Evolutionary conservation across 2,329 filamentous ascomycete species (phyloP), one percentile per base, ranked within the genome.

Genomic region (Dryadomyces quercus-mongolicae): DNA sequence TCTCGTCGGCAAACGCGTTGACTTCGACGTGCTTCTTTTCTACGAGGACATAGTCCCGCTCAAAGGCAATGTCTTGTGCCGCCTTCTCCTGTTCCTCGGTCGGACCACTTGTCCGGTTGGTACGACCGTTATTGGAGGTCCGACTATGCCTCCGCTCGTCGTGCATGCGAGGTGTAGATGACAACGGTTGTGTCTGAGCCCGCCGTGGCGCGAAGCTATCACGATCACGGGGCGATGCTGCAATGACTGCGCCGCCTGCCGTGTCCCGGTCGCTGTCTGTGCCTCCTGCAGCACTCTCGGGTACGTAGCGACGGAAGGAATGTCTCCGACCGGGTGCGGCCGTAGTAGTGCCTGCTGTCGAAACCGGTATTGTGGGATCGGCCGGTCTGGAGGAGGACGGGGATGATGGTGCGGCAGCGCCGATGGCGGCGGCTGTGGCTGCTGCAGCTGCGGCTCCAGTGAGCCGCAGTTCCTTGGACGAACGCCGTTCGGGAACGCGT

Each of bases 11-110:
- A 63, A 98, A 86, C 2, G 93, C 93, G 67, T 98, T 97, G 51
- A 98, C 92, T 67, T 97, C 92, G 12, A 98, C 91, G 20, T 90
- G 86, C 60, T 86, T 84, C 72, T 96, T 95, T 71, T 98, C 93
- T 13, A 98, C 88, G 25, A 97, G 77, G 20, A 98, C 92, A 63
- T 97, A 98, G 60, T 97, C 93, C 60, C 92, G 82, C 65, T 95
- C 91, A 62, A 95, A 86, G 1, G 87, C 87, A 50, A 94, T 83
- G 59, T 97, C 92, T 62, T 95, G 88, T 2, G 88, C 89, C 3
- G 85, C 86, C 64, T 74, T 80, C 62, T 86, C 84, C 56, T 82
- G 81, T 59, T 86, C 84, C 55, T 70, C 68, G 20, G 50, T 21
- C 3, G 22, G 16, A 9, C 10, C 20, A 10, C 52, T 59, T 54